These are phyloP conservation scores for Trapa incisa DNA, from an alignment of 345 rosid genomes.

Conservation along the genomic window DNA sequence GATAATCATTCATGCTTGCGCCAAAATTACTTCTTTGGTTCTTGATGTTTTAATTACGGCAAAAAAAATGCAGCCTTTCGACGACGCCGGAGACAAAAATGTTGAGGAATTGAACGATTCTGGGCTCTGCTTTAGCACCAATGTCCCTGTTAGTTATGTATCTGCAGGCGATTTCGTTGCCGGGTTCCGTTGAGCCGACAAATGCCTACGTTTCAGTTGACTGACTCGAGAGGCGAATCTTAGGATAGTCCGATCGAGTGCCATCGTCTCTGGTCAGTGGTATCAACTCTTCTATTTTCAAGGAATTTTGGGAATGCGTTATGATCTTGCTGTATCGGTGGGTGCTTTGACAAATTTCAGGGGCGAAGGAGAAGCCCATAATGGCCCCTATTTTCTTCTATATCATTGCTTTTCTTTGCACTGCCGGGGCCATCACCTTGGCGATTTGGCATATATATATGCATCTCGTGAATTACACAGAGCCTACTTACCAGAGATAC, in stretches of 20 bases:
- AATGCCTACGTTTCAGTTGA: background rate
- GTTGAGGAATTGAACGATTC: background rate
- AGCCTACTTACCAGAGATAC: slow-evolving; percentile 93
- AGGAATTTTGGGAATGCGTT: background rate
- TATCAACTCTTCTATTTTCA: background rate
- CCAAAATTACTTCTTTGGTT: background rate
- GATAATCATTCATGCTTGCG: too few relatives aligned
- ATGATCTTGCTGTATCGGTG: background rate
- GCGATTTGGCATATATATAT: slow-evolving; percentile 72
- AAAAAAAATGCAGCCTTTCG: background rate
- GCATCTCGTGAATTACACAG: slow-evolving; percentile 83
- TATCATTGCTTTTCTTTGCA: slow-evolving; percentile 60
- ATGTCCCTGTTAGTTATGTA: background rate
- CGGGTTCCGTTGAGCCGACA: background rate
- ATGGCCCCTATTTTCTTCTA: slow-evolving; percentile 58
- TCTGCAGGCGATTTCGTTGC: background rate
- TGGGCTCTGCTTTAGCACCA: background rate
- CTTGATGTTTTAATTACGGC: background rate
- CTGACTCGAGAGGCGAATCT: background rate
- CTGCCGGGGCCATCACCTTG: slow-evolving; percentile 55
- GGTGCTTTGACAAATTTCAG: background rate
- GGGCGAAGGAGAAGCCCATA: slow-evolving; percentile 5
- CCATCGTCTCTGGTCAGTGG: background rate
- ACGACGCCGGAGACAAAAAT: background rate
- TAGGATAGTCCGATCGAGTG: background rate